Conservation (phyloP, 2,329 filamentous ascomycete genomes). For the Cercospora brassicicola region DNA sequence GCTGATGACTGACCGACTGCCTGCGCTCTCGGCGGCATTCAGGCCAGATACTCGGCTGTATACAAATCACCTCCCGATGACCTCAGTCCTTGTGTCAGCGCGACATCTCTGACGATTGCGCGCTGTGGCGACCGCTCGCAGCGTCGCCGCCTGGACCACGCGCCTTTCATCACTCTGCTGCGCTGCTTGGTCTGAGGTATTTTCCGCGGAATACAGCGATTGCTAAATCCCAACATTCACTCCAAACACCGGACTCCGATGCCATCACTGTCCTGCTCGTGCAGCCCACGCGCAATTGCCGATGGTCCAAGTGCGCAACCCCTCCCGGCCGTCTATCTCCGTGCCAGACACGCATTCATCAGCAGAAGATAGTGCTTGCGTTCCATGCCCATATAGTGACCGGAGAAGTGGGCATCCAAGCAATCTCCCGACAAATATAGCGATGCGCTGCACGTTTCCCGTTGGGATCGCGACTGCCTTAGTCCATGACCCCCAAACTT, state of each 20-base stretch:
- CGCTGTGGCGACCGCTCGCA: not conserved
- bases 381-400: not conserved
- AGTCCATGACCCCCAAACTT: not conserved
- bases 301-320: not conserved
- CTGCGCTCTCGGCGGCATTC: constrained; percentile 1
- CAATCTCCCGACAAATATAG: not conserved
- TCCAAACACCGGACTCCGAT: constrained; percentile 6
- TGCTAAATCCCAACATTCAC: not conserved
- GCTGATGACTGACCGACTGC: not conserved
- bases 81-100: constrained; percentile 9
- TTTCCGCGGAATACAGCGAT: not conserved
- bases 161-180: not conserved
- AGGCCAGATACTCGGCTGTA: constrained; percentile 13
- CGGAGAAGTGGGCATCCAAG: not conserved
- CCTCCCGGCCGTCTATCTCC: constrained; percentile 9
- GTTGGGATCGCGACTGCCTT: not conserved
- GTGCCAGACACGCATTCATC: constrained; percentile 2
- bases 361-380: not conserved
- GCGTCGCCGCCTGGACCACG: not conserved
- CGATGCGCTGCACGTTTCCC: not conserved
- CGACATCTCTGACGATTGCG: not conserved
- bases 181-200: not conserved
- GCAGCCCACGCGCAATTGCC: constrained; percentile 11
- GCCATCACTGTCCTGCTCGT: constrained; percentile 1
- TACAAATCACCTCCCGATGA: constrained; percentile 6